Base-by-base conservation (phyloP, 768 basidiomycete species). In the Tricholoma sp. region DNA sequence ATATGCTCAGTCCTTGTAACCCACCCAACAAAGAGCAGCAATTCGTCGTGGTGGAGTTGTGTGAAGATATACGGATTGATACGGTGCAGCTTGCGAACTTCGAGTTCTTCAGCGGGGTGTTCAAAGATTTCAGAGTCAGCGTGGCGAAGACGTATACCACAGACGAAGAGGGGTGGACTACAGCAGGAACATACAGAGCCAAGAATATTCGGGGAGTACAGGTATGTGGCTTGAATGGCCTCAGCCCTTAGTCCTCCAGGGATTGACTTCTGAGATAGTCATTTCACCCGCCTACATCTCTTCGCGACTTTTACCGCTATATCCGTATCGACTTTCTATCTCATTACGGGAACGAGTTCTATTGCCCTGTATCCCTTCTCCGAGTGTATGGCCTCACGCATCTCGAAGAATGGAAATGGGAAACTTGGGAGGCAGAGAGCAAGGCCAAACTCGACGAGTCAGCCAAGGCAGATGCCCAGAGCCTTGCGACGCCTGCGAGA, bases 81-180 rank as follows among this genome's bases (percentile, higher is more conserved):
- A 96, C 94, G 0, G 86, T 98, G 45, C 94, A 98, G 68, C 75
- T 99, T 15, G 95, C 94, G 57, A 96, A 98, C 66, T 97, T 91
- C 67, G 96, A 99, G 74, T 98, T 98, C 75, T 99, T 98, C 73
- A 92, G 89, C 60, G 94, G 95, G 1, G 90, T 97, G 12, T 95
- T 98, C 76, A 89, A 90, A 71, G 92, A 96, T 55, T 89, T 98
- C 59, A 80, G 80, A 4, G 86, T 98, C 48, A 90, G 88, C 68
- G 93, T 82, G 10, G 85, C 93, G 1, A 97, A 95, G 61, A 91
- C 86, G 8, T 89, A 89, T 60, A 80, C 81, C 7, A 80, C 77
- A 17, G 78, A 78, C 39, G 69, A 76, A 28, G 79, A 83, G 12
- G 82, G 76, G 20, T 94, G 91, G 89, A 81, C 79, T 12, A 75